These are phyloP conservation scores for Trifolium repens DNA, from an alignment of 306 rosid genomes.

Conservation along the genomic window DNA sequence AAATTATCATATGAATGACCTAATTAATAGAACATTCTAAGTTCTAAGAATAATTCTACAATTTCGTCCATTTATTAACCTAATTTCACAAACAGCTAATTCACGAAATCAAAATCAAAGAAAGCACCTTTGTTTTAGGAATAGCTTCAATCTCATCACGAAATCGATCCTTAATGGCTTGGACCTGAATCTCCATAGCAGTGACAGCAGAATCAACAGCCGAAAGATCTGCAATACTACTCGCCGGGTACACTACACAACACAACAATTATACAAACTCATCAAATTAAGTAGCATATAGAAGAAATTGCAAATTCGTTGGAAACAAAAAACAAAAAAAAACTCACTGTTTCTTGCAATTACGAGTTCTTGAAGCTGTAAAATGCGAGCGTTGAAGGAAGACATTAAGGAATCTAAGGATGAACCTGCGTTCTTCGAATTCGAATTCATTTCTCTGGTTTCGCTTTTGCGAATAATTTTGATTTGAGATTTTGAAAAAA, in stretches of 20 bases:
- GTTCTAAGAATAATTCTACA: neutral
- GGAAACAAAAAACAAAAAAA: neutral
- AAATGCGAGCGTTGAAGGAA: constrained; percentile 70
- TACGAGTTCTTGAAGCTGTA: constrained; percentile 86
- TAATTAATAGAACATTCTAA: neutral
- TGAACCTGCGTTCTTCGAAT: constrained; percentile 55
- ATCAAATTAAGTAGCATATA: neutral
- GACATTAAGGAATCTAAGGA: constrained; percentile 68
- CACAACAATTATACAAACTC: neutral
- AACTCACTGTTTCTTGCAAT: constrained; percentile 82
- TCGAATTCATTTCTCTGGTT: constrained; percentile 53
- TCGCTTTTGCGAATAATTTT: constrained; percentile 1
- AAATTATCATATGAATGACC: neutral
- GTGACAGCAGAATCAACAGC: constrained; percentile 72
- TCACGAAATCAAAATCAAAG: neutral
- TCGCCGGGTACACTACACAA: constrained; percentile 76
- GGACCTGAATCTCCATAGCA: constrained; percentile 88
- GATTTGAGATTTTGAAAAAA: neutral
- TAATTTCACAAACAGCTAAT: neutral
- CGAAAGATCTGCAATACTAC: constrained; percentile 72
- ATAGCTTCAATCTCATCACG: constrained; percentile 83
- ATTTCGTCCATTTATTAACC: neutral
- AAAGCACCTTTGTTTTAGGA: constrained; percentile 74
- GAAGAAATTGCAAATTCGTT: neutral
- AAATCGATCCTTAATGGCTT: constrained; percentile 76